Evolutionary conservation across 2,329 filamentous ascomycete species (phyloP).

Genomic region (Fusarium tricinctum): DNA sequence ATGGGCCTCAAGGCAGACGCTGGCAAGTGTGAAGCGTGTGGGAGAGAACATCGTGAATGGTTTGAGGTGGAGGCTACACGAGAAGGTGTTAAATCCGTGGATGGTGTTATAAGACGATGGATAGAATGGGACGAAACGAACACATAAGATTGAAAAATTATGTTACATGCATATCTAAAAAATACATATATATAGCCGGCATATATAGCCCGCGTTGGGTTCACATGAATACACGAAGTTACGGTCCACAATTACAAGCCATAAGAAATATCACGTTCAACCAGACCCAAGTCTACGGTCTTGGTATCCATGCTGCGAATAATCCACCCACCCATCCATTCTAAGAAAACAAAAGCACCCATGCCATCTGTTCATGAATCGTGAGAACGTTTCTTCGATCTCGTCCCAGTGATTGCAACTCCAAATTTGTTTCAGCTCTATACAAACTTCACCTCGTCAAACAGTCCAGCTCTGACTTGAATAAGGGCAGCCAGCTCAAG

Average conservation of each 20-base stretch:
- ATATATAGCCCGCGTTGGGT: slow-evolving; percentile 30
- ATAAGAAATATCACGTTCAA: slow-evolving; percentile 24
- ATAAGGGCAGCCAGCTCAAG: slow-evolving; percentile 81
- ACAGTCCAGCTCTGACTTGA: slow-evolving; percentile 80
- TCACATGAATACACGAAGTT: slow-evolving; percentile 34
- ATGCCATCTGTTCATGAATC: slow-evolving; percentile 47
- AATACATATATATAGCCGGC: slow-evolving; percentile 28
- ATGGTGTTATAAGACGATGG: slow-evolving; percentile 84
- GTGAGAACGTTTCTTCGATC: slow-evolving; percentile 38
- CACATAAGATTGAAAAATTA: slow-evolving; percentile 33
- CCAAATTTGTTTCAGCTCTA: slow-evolving; percentile 31
- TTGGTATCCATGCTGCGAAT: slow-evolving; percentile 31
- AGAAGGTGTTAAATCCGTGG: slow-evolving; percentile 75
- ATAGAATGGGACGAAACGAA: slow-evolving; percentile 81
- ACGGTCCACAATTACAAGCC: slow-evolving; percentile 18
- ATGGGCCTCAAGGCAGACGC: slow-evolving; percentile 67
- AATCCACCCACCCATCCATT: slow-evolving; percentile 18
- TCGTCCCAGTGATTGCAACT: slow-evolving; percentile 15
- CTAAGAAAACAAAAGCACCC: slow-evolving; percentile 41
- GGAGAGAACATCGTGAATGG: slow-evolving; percentile 92
- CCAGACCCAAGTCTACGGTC: slow-evolving; percentile 24
- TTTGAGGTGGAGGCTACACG: slow-evolving; percentile 87
- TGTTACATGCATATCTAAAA: slow-evolving; percentile 14
- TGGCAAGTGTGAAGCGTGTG: slow-evolving; percentile 79
- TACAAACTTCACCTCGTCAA: slow-evolving; percentile 79